phyloP scores from a whole-genome alignment of 2,329 filamentous ascomycete genomes.

The Sordariomycetes sp. region DNA sequence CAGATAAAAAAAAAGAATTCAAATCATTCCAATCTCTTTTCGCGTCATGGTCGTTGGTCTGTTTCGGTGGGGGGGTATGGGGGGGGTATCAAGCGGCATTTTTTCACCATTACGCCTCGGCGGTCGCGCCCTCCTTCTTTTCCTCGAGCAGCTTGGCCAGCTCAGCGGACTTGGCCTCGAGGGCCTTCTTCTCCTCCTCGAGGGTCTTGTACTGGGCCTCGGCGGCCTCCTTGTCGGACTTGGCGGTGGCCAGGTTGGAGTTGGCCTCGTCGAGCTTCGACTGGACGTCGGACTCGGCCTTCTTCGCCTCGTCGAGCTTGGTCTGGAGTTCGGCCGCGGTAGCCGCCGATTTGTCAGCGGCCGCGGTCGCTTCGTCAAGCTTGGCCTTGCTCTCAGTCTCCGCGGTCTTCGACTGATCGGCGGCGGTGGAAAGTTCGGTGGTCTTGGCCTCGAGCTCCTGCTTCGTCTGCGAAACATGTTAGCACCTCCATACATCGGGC shows the following conservation, averaged over 20 bases:
- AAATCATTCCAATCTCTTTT: not conserved
- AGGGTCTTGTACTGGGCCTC: slow-evolving; percentile 7
- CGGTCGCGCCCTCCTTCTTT: slow-evolving; percentile 3
- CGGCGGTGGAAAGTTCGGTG: slow-evolving; percentile 3
- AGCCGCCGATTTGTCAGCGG: slow-evolving; percentile 6
- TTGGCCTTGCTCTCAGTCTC: slow-evolving; percentile 10
- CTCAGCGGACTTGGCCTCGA: slow-evolving; percentile 4
- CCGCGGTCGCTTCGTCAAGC: slow-evolving; percentile 5
- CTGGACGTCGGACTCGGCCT: not conserved
- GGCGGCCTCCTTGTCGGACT: not conserved
- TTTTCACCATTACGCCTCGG: not conserved
- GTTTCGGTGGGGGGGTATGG: not conserved
- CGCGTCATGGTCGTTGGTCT: not conserved
- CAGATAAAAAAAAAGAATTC: not conserved
- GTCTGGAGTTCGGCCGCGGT: not conserved
- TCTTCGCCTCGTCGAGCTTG: not conserved
- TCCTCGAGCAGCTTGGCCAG: slow-evolving; percentile 5
- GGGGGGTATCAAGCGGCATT: not conserved
- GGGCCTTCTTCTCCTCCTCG: slow-evolving; percentile 7
- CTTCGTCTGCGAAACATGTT: slow-evolving; percentile 1
- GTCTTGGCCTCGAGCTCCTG: slow-evolving; percentile 5
- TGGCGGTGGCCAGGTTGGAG: not conserved
- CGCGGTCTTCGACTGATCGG: slow-evolving; percentile 1
- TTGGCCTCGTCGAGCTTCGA: slow-evolving; percentile 3
- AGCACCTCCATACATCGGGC: not conserved